Evolutionary conservation across 768 basidiomycete species (phyloP).

Genomic region (Sarcodon sp.): DNA sequence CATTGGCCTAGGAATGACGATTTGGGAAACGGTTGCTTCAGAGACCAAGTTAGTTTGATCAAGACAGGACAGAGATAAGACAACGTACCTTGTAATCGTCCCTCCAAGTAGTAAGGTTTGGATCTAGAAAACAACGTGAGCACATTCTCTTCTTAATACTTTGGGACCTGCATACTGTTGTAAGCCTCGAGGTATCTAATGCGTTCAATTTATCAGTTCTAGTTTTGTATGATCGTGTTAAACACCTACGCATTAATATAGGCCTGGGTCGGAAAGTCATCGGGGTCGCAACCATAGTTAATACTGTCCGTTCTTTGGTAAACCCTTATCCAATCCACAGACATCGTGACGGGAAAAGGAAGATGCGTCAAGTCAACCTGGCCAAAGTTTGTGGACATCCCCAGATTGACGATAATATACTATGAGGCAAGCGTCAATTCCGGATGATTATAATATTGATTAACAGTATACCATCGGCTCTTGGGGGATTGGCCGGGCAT

Average conservation of each 20-base stretch:
- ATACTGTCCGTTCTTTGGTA: slow-evolving; percentile 39
- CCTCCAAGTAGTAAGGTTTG: slow-evolving; percentile 39
- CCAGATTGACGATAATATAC: slow-evolving; percentile 47
- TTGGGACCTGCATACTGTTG: slow-evolving; percentile 19
- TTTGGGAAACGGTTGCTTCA: slow-evolving; percentile 33
- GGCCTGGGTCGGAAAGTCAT: slow-evolving; percentile 54
- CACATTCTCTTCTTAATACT: too few relatives aligned
- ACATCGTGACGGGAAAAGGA: slow-evolving; percentile 44
- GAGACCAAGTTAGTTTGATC: too few relatives aligned
- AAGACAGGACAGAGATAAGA: too few relatives aligned
- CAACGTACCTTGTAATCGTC: slow-evolving; percentile 20
- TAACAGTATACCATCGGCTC: slow-evolving; percentile 61
- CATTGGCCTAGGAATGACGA: slow-evolving; percentile 33
- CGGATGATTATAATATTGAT: background rate
- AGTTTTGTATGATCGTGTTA: background rate
- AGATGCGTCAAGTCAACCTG: slow-evolving; percentile 42
- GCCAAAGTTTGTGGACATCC: slow-evolving; percentile 53
- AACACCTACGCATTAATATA: slow-evolving; percentile 61
- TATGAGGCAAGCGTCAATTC: slow-evolving; percentile 9
- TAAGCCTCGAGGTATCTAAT: slow-evolving; percentile 56
- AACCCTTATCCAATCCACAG: slow-evolving; percentile 75
- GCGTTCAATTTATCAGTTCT: background rate
- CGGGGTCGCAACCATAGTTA: slow-evolving; percentile 61
- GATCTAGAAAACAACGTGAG: slow-evolving; percentile 15
- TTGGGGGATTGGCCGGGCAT: slow-evolving; percentile 57